phyloP scores from a whole-genome alignment of 148 eudicot genomes.

The Camellia lanceoleosa region DNA sequence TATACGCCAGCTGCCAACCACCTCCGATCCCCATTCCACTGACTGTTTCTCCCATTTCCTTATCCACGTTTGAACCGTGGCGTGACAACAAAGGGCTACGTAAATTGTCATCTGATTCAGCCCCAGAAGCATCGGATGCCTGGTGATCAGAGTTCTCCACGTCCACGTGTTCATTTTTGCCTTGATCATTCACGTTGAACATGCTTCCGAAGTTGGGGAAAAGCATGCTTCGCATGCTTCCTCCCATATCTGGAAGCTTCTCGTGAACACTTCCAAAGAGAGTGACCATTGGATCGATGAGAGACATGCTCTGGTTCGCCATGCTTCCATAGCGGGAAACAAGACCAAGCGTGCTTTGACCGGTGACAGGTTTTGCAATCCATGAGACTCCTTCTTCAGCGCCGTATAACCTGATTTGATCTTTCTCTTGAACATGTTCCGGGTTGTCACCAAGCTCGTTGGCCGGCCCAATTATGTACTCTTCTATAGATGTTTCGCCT shows the following conservation, averaged over 20 bases:
- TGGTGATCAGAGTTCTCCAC: slow-evolving; percentile 45
- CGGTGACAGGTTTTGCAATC: slow-evolving; percentile 75
- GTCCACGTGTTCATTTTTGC: slow-evolving; percentile 50
- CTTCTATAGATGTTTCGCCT: slow-evolving; percentile 70
- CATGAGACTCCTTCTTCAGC: slow-evolving; percentile 79
- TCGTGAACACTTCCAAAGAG: slow-evolving; percentile 95
- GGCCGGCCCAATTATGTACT: slow-evolving; percentile 60
- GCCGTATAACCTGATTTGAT: slow-evolving; percentile 68
- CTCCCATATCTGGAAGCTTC: slow-evolving; percentile 58
- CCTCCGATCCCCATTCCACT: slow-evolving; percentile 83
- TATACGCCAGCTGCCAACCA: slow-evolving; percentile 94
- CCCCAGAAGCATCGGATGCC: slow-evolving; percentile 36
- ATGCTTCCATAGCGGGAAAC: slow-evolving; percentile 61
- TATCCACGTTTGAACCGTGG: slow-evolving; percentile 40
- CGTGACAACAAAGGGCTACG: slow-evolving; percentile 75
- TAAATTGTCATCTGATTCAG: slow-evolving; percentile 60
- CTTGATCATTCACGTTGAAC: slow-evolving; percentile 48
- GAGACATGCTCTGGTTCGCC: slow-evolving; percentile 40
- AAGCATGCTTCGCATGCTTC: slow-evolving; percentile 71
- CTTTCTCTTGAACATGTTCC: slow-evolving; percentile 53
- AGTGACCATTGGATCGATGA: slow-evolving; percentile 67
- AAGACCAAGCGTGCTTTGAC: slow-evolving; percentile 63
- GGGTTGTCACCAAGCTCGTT: slow-evolving; percentile 38
- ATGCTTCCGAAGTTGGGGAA: slow-evolving; percentile 85
- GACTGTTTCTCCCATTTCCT: slow-evolving; percentile 27